Base-by-base conservation (phyloP, 352 stramenopile species). In the Phytophthora hybrid region DNA sequence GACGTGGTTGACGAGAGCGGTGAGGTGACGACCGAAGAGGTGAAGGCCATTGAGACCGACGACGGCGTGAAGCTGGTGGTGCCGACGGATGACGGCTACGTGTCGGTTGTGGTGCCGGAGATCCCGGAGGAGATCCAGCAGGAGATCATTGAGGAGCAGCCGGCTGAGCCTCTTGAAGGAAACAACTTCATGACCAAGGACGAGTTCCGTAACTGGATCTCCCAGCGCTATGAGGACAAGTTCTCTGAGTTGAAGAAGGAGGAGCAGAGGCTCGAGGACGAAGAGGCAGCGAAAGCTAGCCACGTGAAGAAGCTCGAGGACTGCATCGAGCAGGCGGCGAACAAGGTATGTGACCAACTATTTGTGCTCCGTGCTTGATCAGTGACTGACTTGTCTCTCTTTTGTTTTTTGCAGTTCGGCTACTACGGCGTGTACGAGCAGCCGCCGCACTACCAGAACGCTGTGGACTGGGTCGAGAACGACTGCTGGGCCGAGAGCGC, bases 361-460 rank as follows among this genome's bases (percentile, higher is more conserved):
- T 64, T 7, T 23, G 44, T 5, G 13, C 11, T 39, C 8, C 9
- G 8, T 52, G 46, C 47, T 51, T 41, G 21, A 21, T 4, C 26
- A 47, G 37, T 68, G 18, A 41, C 60, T 54, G 57, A 64, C 23
- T 57, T 63, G 8, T 21, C 57, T 46, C 4, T 14, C 5, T 63
- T n/a, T 54, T 59, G 34, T 63, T 64, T 39, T 2, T 23, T 60
- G 11, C 41, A 88, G 73, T 88, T 90, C 60, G 82, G 79, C 26
- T 87, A 69, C 59, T 85, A 87, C 52, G 80, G 80, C 21, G 76
- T 86, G 57, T 90, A 88, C 65, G 82, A 90, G 61, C 70, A 88
- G 47, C 53, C 69, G 5, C 73, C 76, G 14, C 64, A 88, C 78
- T 87, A 81, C 56, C 53, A 78, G 16, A 83, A 84, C 31, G 82